Conservation (phyloP, 1,139 yeast genomes). For the Lodderomyces metapsilosis region DNA sequence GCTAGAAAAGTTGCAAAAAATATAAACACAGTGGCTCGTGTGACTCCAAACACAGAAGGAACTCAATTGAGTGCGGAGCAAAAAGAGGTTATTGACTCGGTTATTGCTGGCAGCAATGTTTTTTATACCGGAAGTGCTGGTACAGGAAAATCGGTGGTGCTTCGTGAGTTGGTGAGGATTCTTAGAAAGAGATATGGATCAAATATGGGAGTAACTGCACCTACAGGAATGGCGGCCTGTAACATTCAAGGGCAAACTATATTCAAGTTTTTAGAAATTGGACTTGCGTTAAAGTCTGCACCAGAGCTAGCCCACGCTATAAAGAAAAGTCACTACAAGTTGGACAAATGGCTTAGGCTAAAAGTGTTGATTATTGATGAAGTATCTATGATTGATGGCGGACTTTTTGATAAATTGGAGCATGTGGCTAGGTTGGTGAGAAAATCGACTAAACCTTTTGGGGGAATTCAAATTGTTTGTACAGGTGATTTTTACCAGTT, state of each 20-base stretch:
- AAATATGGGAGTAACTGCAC: slow-evolving; percentile 79
- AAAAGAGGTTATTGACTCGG: slow-evolving; percentile 60
- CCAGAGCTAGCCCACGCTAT: slow-evolving; percentile 45
- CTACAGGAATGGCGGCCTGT: slow-evolving; percentile 89
- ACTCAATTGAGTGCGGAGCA: slow-evolving; percentile 57
- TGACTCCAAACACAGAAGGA: background rate
- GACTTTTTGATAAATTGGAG: slow-evolving; percentile 62
- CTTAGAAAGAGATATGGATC: slow-evolving; percentile 33
- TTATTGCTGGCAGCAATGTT: slow-evolving; percentile 54
- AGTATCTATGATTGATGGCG: slow-evolving; percentile 78
- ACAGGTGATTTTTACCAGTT: slow-evolving; percentile 87
- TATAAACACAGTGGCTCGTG: background rate
- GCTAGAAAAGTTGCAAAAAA: slow-evolving; percentile 22
- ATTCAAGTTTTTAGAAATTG: slow-evolving; percentile 76
- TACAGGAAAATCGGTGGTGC: slow-evolving; percentile 79
- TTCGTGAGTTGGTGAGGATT: slow-evolving; percentile 55
- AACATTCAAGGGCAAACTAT: slow-evolving; percentile 83
- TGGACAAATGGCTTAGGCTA: slow-evolving; percentile 59
- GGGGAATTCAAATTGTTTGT: slow-evolving; percentile 75
- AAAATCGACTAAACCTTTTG: slow-evolving; percentile 55
- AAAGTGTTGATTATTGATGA: slow-evolving; percentile 75
- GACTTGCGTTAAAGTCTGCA: slow-evolving; percentile 59
- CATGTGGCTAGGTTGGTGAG: slow-evolving; percentile 55
- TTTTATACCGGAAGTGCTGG: slow-evolving; percentile 85
- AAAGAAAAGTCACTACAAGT: slow-evolving; percentile 39